A percentile compares a stretch with the other conserved stretches of the same genome.
phyloP scores from a whole-genome alignment of 2,329 filamentous ascomycete species.

The Clathrospora elynae region DNA sequence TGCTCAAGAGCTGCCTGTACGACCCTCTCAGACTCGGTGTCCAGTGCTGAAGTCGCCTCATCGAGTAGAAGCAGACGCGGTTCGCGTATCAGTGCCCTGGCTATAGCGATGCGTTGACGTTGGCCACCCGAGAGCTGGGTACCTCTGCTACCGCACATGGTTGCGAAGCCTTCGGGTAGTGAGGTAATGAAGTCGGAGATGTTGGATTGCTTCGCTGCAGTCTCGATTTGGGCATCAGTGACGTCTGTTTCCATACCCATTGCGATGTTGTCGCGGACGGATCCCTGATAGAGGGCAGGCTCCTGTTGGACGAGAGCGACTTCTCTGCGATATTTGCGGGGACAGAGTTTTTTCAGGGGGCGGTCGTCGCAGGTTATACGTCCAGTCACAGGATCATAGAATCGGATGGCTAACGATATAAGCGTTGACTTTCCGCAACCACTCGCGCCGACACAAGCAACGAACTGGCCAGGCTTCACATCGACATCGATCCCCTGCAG shows the following conservation, averaged over 20 bases:
- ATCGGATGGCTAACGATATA: constrained; percentile 87
- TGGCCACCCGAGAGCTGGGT: constrained; percentile 71
- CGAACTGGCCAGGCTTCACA: constrained; percentile 71
- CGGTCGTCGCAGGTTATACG: constrained; percentile 78
- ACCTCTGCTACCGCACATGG: constrained; percentile 40
- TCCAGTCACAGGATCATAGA: constrained; percentile 86
- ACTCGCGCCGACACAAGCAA: constrained; percentile 87
- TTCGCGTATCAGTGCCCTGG: constrained; percentile 85
- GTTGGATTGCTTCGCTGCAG: constrained; percentile 72
- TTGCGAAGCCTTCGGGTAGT: constrained; percentile 60
- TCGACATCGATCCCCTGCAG: constrained; percentile 79
- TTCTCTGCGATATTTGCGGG: constrained; percentile 81
- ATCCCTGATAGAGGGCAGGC: constrained; percentile 91
- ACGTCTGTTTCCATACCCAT: constrained; percentile 68
- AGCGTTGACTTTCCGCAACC: constrained; percentile 95
- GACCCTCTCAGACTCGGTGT: constrained; percentile 65
- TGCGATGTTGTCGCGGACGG: constrained; percentile 86
- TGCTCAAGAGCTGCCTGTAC: constrained; percentile 81
- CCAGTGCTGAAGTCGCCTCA: constrained; percentile 45
- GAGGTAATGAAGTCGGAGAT: constrained; percentile 44
- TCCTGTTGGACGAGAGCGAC: constrained; percentile 92
- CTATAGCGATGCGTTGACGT: constrained; percentile 93
- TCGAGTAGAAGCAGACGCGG: constrained; percentile 72
- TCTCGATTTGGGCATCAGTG: constrained; percentile 72
- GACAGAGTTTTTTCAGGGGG: constrained; percentile 74